Conservation (phyloP, 148 eudicot genomes). For the Beta vulgaris region DNA sequence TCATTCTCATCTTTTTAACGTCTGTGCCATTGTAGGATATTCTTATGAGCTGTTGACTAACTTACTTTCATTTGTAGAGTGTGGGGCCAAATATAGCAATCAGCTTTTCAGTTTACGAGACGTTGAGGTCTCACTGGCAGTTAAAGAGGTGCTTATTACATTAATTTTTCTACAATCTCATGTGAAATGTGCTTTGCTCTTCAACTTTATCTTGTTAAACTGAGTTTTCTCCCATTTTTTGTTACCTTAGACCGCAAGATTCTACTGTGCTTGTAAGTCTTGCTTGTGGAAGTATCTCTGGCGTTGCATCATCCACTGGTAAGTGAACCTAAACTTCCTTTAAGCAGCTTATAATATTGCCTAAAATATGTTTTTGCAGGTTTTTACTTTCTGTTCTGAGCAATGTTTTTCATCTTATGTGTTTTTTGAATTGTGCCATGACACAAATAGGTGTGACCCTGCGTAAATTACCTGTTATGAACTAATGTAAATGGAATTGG, state of each 20-base stretch:
- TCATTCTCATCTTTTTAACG: slow-evolving; percentile 1
- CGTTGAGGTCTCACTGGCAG: slow-evolving; percentile 73
- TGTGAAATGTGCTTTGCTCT: not conserved
- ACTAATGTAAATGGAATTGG: slow-evolving; percentile 4
- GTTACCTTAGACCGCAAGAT: slow-evolving; percentile 65
- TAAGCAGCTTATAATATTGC: not conserved
- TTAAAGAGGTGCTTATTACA: slow-evolving; percentile 47
- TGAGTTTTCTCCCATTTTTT: not conserved
- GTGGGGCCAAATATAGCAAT: slow-evolving; percentile 97
- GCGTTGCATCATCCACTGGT: slow-evolving; percentile 96
- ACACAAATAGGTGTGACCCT: not conserved
- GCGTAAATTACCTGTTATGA: not conserved
- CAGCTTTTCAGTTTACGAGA: slow-evolving; percentile 92
- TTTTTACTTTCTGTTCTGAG: not conserved
- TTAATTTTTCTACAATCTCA: not conserved
- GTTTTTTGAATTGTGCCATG: not conserved
- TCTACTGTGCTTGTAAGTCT: slow-evolving; percentile 78
- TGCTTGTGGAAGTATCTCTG: slow-evolving; percentile 95
- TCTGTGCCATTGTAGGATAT: not conserved
- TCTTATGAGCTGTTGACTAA: not conserved
- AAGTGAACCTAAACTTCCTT: slow-evolving; percentile 35
- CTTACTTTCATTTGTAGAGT: slow-evolving; percentile 48
- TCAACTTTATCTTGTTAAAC: not conserved
- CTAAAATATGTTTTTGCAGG: not conserved
- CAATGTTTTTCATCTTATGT: not conserved